Evolutionary conservation across 371 early-diverging fungal species (phyloP).

Genomic region (Lichtheimia ornata): DNA sequence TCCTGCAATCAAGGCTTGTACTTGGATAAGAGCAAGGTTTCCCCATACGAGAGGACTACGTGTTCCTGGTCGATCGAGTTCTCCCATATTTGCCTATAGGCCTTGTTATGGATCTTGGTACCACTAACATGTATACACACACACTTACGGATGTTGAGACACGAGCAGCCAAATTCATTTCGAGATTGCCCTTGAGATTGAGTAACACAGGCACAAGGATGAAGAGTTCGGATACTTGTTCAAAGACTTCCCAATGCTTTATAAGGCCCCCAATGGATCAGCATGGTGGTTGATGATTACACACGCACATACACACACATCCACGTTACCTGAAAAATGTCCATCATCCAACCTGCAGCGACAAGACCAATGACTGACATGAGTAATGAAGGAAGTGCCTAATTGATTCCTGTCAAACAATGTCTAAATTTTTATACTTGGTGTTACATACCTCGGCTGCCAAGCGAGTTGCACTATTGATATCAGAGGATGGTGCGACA

Average conservation of each 20-base stretch:
- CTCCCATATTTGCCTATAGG: slow-evolving; percentile 69
- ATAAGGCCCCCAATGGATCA: background rate
- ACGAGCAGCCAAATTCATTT: slow-evolving; percentile 86
- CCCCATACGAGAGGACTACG: slow-evolving; percentile 61
- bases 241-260: slow-evolving; percentile 80
- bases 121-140: background rate
- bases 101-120: background rate
- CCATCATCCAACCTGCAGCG: slow-evolving; percentile 77
- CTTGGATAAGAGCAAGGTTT: slow-evolving; percentile 72
- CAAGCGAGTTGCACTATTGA: slow-evolving; percentile 18
- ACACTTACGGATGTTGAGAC: slow-evolving; percentile 71
- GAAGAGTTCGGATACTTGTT: slow-evolving; percentile 73
- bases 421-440: background rate
- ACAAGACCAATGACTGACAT: slow-evolving; percentile 75
- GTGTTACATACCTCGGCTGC: slow-evolving; percentile 27
- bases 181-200: slow-evolving; percentile 89
- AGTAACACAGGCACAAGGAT: slow-evolving; percentile 84
- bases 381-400: slow-evolving; percentile 77
- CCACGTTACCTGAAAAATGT: slow-evolving; percentile 61
- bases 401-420: background rate
- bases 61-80: slow-evolving; percentile 53
- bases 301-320: too few species aligned
- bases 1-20: slow-evolving; percentile 73
- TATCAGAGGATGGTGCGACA: background rate
- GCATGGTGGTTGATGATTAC: background rate